Evolutionary conservation across 352 stramenopile species (phyloP), one percentile per base, ranked within the genome.

Genomic region (Hyaloperonospora brassicae): DNA sequence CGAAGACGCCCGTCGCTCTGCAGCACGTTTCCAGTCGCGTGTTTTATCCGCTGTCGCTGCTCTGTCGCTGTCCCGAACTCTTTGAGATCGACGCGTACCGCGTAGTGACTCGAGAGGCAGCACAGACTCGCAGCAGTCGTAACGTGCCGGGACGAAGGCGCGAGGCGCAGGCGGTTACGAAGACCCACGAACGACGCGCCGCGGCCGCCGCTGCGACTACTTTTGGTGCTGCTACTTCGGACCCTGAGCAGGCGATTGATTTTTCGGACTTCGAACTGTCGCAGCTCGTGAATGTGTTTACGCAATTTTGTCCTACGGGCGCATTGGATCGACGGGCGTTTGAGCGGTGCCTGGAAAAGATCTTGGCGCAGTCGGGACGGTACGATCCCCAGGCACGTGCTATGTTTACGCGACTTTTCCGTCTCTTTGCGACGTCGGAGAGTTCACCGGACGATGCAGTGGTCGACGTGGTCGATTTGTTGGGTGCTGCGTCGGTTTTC

Each of bases 281-380:
- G 41, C 76, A 86, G 60, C 64, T 95, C 2, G 81, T 91, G n/a
- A 76, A 90, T 47, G 78, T 88, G 55, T 91, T 95, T 60, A 80
- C 69, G 7, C 73, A 89, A 53, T 81, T 81, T 40, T 87, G 80
- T 58, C 76, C 84, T 31, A 87, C 75, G 0, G 81, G 81, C 21
- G 66, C 75, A 10, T 63, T 95, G 50, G 83, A 93, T 53, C 69
- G 69, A 11, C 69, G 63, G 6, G 86, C 80, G 14, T 95, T 93
- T 47, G 47, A 73, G 6, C 69, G 66, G 2, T 89, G 76, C 49
- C 51, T 92, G 10, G 79, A 92, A 52, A 92, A 92, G 63, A 86
- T 90, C 24, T 40, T 94, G 38, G 85, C 84, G 57, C 79, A 90
- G 61, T 79, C 77, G 22, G 79, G 79, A 39, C 76, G 82, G 9